Conservation (phyloP, 345 rosid genomes). For the Populus deltoides region DNA sequence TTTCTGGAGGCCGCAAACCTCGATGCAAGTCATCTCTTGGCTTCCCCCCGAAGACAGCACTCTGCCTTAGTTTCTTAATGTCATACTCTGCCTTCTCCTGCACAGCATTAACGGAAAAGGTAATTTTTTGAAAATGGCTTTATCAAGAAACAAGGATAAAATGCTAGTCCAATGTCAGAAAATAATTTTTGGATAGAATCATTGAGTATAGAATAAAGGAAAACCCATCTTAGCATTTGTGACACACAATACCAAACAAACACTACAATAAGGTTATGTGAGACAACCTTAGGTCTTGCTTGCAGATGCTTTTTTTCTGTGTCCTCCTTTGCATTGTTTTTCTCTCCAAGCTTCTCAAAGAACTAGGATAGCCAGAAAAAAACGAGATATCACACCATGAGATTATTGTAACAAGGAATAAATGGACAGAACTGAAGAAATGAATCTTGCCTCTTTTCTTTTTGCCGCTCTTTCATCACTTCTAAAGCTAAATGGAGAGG, state of each 20-base stretch:
- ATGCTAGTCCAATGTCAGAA: not conserved
- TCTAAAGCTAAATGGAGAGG: slow-evolving; percentile 67
- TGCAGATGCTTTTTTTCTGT: slow-evolving; percentile 35
- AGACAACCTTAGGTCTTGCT: slow-evolving; percentile 39
- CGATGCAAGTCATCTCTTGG: slow-evolving; percentile 11
- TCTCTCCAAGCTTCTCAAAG: slow-evolving; percentile 67
- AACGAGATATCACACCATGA: not conserved
- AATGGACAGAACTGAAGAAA: not conserved
- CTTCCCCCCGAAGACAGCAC: slow-evolving; percentile 26
- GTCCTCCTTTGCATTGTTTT: slow-evolving; percentile 34
- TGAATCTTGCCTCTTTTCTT: slow-evolving; percentile 68
- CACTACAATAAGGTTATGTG: slow-evolving; percentile 1
- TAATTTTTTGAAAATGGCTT: not conserved
- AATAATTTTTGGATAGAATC: not conserved
- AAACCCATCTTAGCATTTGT: not conserved
- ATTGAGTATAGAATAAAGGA: not conserved
- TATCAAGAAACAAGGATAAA: not conserved
- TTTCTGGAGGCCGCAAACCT: slow-evolving; percentile 9
- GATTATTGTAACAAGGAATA: slow-evolving; percentile 6
- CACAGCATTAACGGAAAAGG: not conserved
- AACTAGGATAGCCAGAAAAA: slow-evolving; percentile 37
- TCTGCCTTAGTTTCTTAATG: slow-evolving; percentile 20
- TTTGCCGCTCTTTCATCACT: slow-evolving; percentile 80
- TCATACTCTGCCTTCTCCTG: slow-evolving; percentile 33
- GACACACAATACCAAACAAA: not conserved